Base-by-base conservation (phyloP, 1,139 yeast species). In the Dujonia santamariae region DNA sequence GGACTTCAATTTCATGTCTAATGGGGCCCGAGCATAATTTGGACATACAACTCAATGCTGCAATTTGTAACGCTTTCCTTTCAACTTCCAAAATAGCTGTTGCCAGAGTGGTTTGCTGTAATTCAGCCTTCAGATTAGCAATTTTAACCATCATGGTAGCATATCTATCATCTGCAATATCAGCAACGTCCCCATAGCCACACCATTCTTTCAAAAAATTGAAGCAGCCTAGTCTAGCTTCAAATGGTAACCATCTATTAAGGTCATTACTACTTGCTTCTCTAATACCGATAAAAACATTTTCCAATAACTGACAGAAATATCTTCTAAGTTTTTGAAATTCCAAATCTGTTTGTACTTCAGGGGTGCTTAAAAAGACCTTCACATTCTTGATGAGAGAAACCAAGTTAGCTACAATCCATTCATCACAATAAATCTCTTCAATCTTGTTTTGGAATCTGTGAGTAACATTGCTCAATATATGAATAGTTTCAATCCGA, bases 161-260 rank as follows among this genome's bases (percentile, higher is more conserved):
- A 46, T 87, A 90, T 32, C 97, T 66, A 26, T 82, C 85, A 27
- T 77, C 78, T 4, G 87, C 75, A 3, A 81, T 53, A 1, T 67
- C 61, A 16, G 75, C 68, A 23, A 78, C 67, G 34, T 76, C 82
- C 1, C 97, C 97, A 40, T 77, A 79, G 0, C 95, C 95, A 57
- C 96, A 87, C 99, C 99, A 94, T 51, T 86, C 96, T 45, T 85
- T 88, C 41, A 92, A 64, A 50, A 77, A 82, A 31, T 80, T 78
- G 59, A 87, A 88, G 45, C 94, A 84, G 1, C 88, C 84, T 18
- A 85, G 79, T 38, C 97, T 68, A 7, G 92, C 94, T 47, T 83
- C 90, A 53, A 88, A 88, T 1, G 95, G 92, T 17, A 90, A 63
- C 77, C 92, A 78, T 31, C 66, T 65, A 30, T 62, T 51, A 32